Conservation (phyloP, 1,284 basidiomycete genomes). For the Pseudozyma pruni region DNA sequence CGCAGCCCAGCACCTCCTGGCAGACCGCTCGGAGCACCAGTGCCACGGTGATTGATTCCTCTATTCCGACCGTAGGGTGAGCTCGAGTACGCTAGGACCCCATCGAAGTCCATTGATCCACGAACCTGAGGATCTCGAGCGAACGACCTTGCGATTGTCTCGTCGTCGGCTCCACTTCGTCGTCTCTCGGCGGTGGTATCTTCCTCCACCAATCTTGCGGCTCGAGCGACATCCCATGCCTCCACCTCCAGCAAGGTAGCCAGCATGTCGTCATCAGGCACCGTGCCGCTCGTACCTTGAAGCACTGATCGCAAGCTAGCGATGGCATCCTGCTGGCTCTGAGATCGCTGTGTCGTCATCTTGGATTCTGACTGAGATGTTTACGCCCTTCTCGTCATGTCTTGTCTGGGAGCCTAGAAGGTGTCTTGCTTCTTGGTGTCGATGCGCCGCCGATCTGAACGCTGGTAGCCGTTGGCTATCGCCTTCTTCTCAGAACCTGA, state of each 20-base stretch:
- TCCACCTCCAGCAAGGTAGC: constrained; percentile 49
- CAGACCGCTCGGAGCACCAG: constrained; percentile 18
- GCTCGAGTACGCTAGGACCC: neutral
- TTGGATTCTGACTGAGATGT: neutral
- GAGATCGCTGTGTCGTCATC: constrained; percentile 31
- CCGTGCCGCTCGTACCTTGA: constrained; percentile 12
- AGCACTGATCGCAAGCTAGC: constrained; percentile 35
- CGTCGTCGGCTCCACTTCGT: constrained; percentile 48
- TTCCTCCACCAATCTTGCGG: constrained; percentile 40
- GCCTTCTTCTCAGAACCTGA: no score
- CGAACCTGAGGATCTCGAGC: constrained; percentile 25
- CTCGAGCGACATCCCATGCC: constrained; percentile 43
- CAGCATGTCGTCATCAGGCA: constrained; percentile 36
- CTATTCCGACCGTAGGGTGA: neutral
- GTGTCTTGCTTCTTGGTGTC: constrained; percentile 2
- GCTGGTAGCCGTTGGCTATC: no score
- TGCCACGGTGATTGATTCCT: neutral
- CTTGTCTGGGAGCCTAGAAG: neutral
- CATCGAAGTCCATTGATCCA: constrained; percentile 34
- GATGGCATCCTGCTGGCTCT: constrained; percentile 38
- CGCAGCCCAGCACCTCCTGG: constrained; percentile 37
- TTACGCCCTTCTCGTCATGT: neutral
- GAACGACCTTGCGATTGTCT: constrained; percentile 44
- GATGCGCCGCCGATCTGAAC: no score
- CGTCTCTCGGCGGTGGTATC: constrained; percentile 41